These are phyloP conservation scores for Wickerhamomyces sydowiorum DNA, from an alignment of 805 yeast genomes.

Conservation along the genomic window DNA sequence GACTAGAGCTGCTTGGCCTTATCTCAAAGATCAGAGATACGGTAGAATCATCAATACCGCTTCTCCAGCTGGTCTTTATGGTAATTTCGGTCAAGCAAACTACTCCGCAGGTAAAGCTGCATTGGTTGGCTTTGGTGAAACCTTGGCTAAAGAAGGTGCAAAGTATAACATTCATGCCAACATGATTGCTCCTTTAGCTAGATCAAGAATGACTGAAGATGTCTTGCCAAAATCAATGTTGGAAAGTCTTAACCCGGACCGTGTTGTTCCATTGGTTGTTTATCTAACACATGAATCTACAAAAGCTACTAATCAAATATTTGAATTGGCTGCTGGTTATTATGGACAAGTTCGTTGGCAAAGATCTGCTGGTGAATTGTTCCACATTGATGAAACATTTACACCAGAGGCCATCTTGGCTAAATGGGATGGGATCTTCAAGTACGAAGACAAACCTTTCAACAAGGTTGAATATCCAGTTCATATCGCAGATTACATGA, in stretches of 20 bases:
- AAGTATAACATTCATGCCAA: slow-evolving; percentile 80
- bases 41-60: slow-evolving; percentile 93
- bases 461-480: slow-evolving; percentile 60
- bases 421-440: slow-evolving; percentile 56
- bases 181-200: slow-evolving; percentile 90
- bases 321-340: slow-evolving; percentile 93
- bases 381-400: slow-evolving; percentile 70
- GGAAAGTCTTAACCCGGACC: slow-evolving; percentile 77
- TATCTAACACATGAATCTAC: slow-evolving; percentile 66
- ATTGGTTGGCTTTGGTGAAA: slow-evolving; percentile 86
- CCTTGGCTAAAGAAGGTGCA: slow-evolving; percentile 90
- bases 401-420: slow-evolving; percentile 82
- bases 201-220: slow-evolving; percentile 93
- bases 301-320: slow-evolving; percentile 66
- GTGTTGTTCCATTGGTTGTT: slow-evolving; percentile 86
- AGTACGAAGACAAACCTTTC: slow-evolving; percentile 54
- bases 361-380: slow-evolving; percentile 78
- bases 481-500: slow-evolving; percentile 65
- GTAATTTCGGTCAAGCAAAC: slow-evolving; percentile 95
- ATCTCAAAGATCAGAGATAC: slow-evolving; percentile 73
- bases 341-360: slow-evolving; percentile 93
- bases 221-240: slow-evolving; percentile 82
- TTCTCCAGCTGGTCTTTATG: slow-evolving; percentile 95
- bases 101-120: slow-evolving; percentile 92
- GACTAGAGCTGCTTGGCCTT: slow-evolving; percentile 89